Base-by-base conservation (phyloP, 1,284 basidiomycete genomes). In the Porphyrellus sp. region DNA sequence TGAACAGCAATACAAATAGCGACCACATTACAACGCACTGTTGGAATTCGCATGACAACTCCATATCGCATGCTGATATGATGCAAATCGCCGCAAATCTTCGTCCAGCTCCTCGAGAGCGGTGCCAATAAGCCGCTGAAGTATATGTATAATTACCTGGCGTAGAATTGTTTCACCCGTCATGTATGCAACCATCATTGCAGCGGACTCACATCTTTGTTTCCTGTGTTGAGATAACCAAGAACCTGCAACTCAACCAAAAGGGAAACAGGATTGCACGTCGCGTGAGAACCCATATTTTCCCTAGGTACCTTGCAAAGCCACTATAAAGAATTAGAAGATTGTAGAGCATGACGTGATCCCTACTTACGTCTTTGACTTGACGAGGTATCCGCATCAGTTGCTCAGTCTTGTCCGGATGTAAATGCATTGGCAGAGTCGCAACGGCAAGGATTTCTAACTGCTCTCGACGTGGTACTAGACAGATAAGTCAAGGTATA, bases 51-150 rank as follows among this genome's bases (percentile, higher is more conserved):
- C 69, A 34, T 81, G 73, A 8, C 67, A 37, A 27, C 67, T 62
- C 85, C 84, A 86, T 37, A 76, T 41, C 12, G 81, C 61, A 58
- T 83, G 81, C 55, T 80, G 80, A 60, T 83, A 84, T 4, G 74
- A 64, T 13, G 77, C 66, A 34, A 83, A 61, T 43, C 75, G 76
- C 28, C 66, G 56, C 25, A 85, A 61, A 15, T 75, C 67, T 15
- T 64, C 65, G 13, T 56, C 45, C 12, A 62, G 62, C 45, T 70
- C 63, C 1, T 69, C 62, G 27, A 71, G 70, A 5, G 72, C 72
- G 9, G 72, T 43, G 13, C 66, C 61, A 38, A 81, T 67, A 54
- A 80, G 56, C 24, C 56, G 59, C 24, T 59, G 53, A 28, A 68
- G 49, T 6, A 57, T 16, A 15, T 51, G 53, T 23, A 23, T 42